Base-by-base conservation (phyloP, 495 filamentous ascomycete genomes). In the Chaetomium fimeti region DNA sequence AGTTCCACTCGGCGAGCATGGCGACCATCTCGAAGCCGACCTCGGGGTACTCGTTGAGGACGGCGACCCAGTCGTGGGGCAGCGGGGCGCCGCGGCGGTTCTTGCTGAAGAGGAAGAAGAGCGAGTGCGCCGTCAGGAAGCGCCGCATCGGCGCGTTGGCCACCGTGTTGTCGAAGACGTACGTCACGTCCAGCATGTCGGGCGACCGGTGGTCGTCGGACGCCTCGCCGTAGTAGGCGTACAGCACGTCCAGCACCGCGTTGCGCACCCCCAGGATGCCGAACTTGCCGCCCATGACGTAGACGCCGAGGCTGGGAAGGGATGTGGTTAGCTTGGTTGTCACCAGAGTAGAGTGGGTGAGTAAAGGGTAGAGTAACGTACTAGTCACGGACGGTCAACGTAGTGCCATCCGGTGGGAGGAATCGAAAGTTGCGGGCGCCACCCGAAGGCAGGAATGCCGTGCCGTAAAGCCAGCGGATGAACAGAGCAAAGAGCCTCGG, bases 1-100 rank as follows among this genome's bases (percentile, higher is more conserved):
- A 75, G 40, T 57, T 53, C 72, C 72, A 75, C 24, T 75, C 72
- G 47, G 29, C 29, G 5, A 75, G 64, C 72, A 75, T 75, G 22
- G 36, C 24, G 55, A 72, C 38, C 38, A 73, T 57, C 7, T 60
- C 57, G 40, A 24, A 66, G 15, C 52, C 61, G 20, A 75, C 63
- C 12, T 57, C 57, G 32, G 38, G 29, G 25, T 57, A 20, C 0
- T 18, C 22, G 8, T 16, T 18, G 18, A 70, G 28, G 1, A 72
- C 60, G 28, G 59, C 47, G 51, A 25, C 29, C 72, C 71, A 73
- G 12, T 69, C 69, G 2, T 32, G 18, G 0, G 69, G 72, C 3
- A 73, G 55, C 0, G 57, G 28, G 3, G 11, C 6, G 11, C 38
- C 55, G 13, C 24, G 47, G 27, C 72, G 61, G 53, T 61, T 62